Base-by-base conservation (phyloP, 305 asterid species). In the Solanum hybrid region DNA sequence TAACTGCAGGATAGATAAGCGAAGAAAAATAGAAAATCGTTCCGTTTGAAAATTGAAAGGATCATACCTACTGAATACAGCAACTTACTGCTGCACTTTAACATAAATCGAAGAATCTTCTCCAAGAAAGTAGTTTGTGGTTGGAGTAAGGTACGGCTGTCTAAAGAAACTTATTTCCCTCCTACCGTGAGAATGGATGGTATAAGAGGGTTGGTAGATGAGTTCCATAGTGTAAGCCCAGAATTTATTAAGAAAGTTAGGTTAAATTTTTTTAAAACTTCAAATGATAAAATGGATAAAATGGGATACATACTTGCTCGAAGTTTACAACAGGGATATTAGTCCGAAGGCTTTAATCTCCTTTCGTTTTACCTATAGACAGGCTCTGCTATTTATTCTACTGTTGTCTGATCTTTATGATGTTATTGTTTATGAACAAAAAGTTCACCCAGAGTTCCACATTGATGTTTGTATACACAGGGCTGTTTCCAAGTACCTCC, bases 401-500 rank as follows among this genome's bases (percentile, higher is more conserved):
- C 17, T 46, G 26, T 82, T 46, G 71, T 82, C 73, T 29, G 26
- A 29, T 46, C 37, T 46, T 82, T 46, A 5, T 51, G 72, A 22
- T 27, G 32, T 7, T 51, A 29, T 17, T 17, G 7, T 46, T 46
- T 84, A 84, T 84, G 87, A 84, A 51, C 73, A 10, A 46, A 51
- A 46, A 27, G 11, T 84, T 51, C 75, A 4, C 4, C 40, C 60
- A 11, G 76, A 22, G 51, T 56, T 85, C n/a, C 77, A 56, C 51
- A 81, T 29, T 27, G 51, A 72, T 85, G 32, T 85, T 89, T 91
- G 36, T 34, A 64, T 88, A 73, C 90, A 56, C 89, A 97, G 99
- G 93, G 99, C 99, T 81, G 99, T 97, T 86, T 94, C 96, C 88
- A 96, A 96, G 93, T 97, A 96, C 91, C 98, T 97, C 66, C 99